These are phyloP conservation scores for Parasitella parasitica DNA, from an alignment of 371 early-diverging fungal species.

Conservation along the genomic window DNA sequence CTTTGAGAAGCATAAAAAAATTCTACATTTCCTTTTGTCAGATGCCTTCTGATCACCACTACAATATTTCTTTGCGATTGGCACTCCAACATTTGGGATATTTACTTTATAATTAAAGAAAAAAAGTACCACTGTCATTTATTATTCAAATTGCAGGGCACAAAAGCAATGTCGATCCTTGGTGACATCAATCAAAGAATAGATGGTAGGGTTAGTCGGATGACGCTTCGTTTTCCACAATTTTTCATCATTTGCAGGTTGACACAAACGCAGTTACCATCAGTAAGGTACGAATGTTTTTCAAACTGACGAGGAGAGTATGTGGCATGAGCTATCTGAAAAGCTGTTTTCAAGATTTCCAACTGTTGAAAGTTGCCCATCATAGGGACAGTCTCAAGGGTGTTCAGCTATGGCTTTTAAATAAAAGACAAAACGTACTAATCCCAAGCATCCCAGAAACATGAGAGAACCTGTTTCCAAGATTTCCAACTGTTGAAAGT, in stretches of 20 bases:
- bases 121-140: constrained; percentile 13
- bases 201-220: constrained; percentile 17
- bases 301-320: constrained; percentile 19
- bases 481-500: constrained; percentile 17
- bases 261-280: constrained; percentile 22
- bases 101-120: constrained; percentile 12
- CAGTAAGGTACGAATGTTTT: constrained; percentile 27
- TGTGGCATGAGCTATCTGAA: constrained; percentile 14
- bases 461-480: constrained; percentile 18
- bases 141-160: constrained; percentile 4
- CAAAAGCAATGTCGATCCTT: constrained; percentile 22
- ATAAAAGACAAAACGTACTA: constrained; percentile 18
- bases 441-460: constrained; percentile 19
- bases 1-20: constrained; percentile 8
- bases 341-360: constrained; percentile 24
- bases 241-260: constrained; percentile 19
- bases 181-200: constrained; percentile 15
- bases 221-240: constrained; percentile 10
- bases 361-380: constrained; percentile 22
- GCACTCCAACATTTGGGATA: constrained; percentile 11
- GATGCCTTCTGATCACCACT: not conserved
- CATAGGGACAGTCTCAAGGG: constrained; percentile 24
- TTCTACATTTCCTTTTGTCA: constrained; percentile 2
- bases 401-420: constrained; percentile 6
- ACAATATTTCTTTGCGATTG: constrained; percentile 13